These are phyloP conservation scores for Nitzschia sp. DNA, from an alignment of 108 stramenopile genomes.

Conservation along the genomic window DNA sequence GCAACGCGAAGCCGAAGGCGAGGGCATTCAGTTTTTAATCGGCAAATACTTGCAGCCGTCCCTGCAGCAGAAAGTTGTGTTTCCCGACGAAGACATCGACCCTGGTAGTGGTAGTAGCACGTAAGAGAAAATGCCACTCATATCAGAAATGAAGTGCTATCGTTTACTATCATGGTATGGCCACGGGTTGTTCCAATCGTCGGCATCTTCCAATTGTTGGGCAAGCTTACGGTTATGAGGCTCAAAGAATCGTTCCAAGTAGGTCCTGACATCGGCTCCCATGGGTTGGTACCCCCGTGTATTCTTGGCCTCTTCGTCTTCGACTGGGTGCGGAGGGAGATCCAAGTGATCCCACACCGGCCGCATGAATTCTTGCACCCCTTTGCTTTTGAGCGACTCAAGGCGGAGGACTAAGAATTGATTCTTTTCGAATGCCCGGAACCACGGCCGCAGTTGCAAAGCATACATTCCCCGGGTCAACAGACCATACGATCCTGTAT, in stretches of 20 bases:
- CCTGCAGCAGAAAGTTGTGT: constrained; percentile 25
- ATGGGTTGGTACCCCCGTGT: constrained; percentile 39
- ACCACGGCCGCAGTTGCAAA: constrained; percentile 92
- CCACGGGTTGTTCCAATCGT: constrained; percentile 34
- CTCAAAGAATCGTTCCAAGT: constrained; percentile 18
- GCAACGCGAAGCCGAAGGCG: constrained; percentile 3
- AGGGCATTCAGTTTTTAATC: constrained; percentile 13
- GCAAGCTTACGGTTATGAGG: constrained; percentile 31
- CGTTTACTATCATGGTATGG: constrained; percentile 6
- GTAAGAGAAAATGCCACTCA: background rate
- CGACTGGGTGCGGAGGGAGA: constrained; percentile 51
- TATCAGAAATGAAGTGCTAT: background rate
- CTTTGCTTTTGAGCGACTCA: constrained; percentile 71
- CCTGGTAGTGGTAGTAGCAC: background rate
- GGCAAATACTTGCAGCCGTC: constrained; percentile 46
- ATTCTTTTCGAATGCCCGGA: constrained; percentile 66
- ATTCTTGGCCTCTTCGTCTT: constrained; percentile 53
- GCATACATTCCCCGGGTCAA: constrained; percentile 91
- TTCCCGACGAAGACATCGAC: constrained; percentile 26
- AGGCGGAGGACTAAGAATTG: constrained; percentile 76
- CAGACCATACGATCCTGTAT: constrained; percentile 88
- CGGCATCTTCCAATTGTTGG: constrained; percentile 1
- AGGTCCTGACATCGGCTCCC: constrained; percentile 5
- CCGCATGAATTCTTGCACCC: constrained; percentile 50
- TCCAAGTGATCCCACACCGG: constrained; percentile 69